Evolutionary conservation across 805 yeast species (phyloP), one percentile per base, ranked within the genome.

Genomic region (Candida golubevii): DNA sequence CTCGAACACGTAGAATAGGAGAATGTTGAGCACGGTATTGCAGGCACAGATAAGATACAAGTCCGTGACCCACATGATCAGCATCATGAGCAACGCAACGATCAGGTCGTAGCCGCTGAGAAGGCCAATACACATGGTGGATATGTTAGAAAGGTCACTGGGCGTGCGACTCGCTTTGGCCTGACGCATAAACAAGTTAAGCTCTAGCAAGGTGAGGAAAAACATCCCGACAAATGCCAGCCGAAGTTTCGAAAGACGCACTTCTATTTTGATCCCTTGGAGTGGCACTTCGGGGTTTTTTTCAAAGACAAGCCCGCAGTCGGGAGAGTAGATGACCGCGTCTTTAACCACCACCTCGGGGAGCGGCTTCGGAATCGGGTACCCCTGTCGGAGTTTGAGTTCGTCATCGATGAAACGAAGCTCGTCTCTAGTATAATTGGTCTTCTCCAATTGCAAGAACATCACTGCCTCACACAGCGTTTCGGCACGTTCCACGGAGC

Each of bases 301-400:
- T 29, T 49, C 60, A 5, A 87, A 48, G 2, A 76, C 59, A 2
- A 83, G 57, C 0, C 90, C 95, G 69, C 98, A 90, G 59, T 90
- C 96, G 0, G 97, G 97, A 0, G 96, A 88, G 57, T 86, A 89
- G 14, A 88, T 47, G 11, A 88, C 49, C 7, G 84, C 88, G 9
- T 74, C 63, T 2, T 74, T 60, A 8, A 90, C 55, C 29, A 65
- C 66, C 13, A 90, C 51, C 0, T 62, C 55, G 0, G 97, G 97
- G 6, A 83, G 58, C 1, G 57, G 47, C 8, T 44, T 39, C 13
- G 75, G 72, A 12, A 82, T 74, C 1, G 97, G 97, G 48, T 85
- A 69, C 0, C 97, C 97, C n/a, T 77, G 58, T 1, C 97, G 97
- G 49, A 75, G 69, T 9, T 53, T 59, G 15, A 89, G 64, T 60